Percentiles rank a stretch among this genome's conserved stretches.
phyloP scores from a whole-genome alignment of 2,329 filamentous ascomycete genomes.

The Aspergillus luchuensis region DNA sequence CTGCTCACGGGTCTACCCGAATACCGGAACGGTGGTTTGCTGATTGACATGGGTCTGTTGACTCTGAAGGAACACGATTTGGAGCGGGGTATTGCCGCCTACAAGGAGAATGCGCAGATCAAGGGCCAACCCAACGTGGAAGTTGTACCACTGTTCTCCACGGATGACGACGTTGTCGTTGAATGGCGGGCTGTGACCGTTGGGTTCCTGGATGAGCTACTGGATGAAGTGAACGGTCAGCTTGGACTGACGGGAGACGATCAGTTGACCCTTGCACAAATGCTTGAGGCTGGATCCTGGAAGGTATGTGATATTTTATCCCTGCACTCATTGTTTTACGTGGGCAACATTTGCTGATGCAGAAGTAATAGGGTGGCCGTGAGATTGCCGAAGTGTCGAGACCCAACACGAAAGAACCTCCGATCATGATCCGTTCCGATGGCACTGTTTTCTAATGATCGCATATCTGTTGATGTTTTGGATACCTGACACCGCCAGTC shows the following conservation, averaged over 20 bases:
- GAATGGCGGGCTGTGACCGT: conserved; percentile 78
- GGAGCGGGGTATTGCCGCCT: conserved; percentile 70
- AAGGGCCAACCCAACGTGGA: conserved; percentile 72
- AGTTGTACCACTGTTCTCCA: conserved; percentile 71
- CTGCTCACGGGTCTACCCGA: conserved; percentile 86
- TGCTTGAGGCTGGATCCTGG: conserved; percentile 96
- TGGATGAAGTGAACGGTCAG: conserved; percentile 67
- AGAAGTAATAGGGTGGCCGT: conserved; percentile 70
- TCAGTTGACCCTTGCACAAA: conserved; percentile 75
- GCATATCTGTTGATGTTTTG: conserved; percentile 20
- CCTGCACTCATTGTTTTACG: background rate
- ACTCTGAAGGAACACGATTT: conserved; percentile 71
- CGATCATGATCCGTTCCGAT: conserved; percentile 94
- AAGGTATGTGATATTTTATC: conserved; percentile 79
- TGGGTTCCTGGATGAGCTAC: conserved; percentile 70
- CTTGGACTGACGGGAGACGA: conserved; percentile 71
- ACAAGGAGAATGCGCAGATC: conserved; percentile 69
- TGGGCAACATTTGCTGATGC: conserved; percentile 26
- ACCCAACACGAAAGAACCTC: conserved; percentile 94
- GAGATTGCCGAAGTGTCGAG: conserved; percentile 94
- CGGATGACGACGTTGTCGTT: conserved; percentile 75
- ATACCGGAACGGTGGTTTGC: conserved; percentile 86
- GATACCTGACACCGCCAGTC: conserved; percentile 31
- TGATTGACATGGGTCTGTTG: conserved; percentile 80
- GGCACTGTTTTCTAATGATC: conserved; percentile 82